These are phyloP conservation scores for Musa balbisiana DNA, from an alignment of 202 grass and related monocot species.

Conservation along the genomic window DNA sequence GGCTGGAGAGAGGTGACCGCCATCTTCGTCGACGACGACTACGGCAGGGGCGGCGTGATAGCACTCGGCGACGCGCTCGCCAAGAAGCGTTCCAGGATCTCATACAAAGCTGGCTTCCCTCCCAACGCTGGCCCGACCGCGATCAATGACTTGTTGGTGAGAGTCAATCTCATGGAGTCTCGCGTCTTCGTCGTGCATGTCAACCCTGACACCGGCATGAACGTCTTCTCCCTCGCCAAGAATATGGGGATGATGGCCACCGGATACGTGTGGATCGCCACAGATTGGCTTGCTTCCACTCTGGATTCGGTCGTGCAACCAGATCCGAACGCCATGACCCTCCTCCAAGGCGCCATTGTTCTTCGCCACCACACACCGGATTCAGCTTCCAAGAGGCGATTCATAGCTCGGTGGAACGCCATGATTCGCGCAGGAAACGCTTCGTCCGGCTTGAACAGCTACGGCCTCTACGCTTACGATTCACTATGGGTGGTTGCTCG, in stretches of 20 bases:
- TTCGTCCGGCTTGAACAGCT: slow-evolving; percentile 49
- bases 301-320: slow-evolving; percentile 42
- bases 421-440: slow-evolving; percentile 29
- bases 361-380: slow-evolving; percentile 62
- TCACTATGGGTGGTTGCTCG: slow-evolving; percentile 65
- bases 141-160: slow-evolving; percentile 47
- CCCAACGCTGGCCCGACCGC: slow-evolving; percentile 37
- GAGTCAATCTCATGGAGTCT: slow-evolving; percentile 82
- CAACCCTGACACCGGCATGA: slow-evolving; percentile 70
- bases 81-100: slow-evolving; percentile 54
- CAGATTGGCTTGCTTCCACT: slow-evolving; percentile 77
- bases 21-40: slow-evolving; percentile 91
- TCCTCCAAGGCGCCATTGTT: slow-evolving; percentile 71
- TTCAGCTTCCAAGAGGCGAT: slow-evolving; percentile 43
- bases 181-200: slow-evolving; percentile 76
- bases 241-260: slow-evolving; percentile 46
- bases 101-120: slow-evolving; percentile 69
- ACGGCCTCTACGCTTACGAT: slow-evolving; percentile 87
- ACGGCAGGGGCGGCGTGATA: slow-evolving; percentile 56
- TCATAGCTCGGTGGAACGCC: slow-evolving; percentile 61
- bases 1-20: slow-evolving; percentile 72
- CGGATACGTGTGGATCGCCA: slow-evolving; percentile 91
- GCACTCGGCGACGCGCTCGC: slow-evolving; percentile 61
- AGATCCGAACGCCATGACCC: slow-evolving; percentile 35
- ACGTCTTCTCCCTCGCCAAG: slow-evolving; percentile 53